Percentiles rank a stretch among this genome's conserved stretches.
Conservation (phyloP, 129 eudicot species). For the Calendula officinalis region DNA sequence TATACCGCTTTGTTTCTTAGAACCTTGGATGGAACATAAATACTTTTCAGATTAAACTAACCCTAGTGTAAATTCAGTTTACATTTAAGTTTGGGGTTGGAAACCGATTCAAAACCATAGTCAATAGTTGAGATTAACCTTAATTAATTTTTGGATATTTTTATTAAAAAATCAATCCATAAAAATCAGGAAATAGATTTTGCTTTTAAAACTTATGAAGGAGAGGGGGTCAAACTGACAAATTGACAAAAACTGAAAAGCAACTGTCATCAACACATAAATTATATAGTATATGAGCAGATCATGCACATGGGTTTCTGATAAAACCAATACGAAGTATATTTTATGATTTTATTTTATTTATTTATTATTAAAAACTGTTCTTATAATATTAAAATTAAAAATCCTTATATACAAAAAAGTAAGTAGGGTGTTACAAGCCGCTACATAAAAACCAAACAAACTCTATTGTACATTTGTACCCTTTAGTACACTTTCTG, state of each 20-base stretch:
- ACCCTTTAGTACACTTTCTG: slow-evolving; percentile 33
- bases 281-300: slow-evolving; percentile 14
- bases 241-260: slow-evolving; percentile 29
- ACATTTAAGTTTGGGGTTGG: too few species aligned
- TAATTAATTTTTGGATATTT: too few species aligned
- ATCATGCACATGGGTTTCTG: slow-evolving; percentile 38
- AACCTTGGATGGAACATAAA: too few species aligned
- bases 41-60: too few species aligned
- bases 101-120: too few species aligned
- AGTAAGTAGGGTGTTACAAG: slow-evolving; percentile 27
- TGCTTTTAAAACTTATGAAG: neutral
- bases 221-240: slow-evolving; percentile 35
- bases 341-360: neutral
- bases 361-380: neutral
- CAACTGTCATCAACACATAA: slow-evolving; percentile 21
- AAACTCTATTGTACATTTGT: slow-evolving; percentile 29
- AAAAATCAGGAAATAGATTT: neutral
- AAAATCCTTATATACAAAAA: neutral
- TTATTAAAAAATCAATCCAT: neutral
- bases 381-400: neutral
- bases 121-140: too few species aligned
- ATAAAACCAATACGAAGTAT: neutral
- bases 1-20: too few species aligned
- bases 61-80: too few species aligned
- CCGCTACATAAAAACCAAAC: slow-evolving; percentile 28